phyloP scores from a whole-genome alignment of 768 basidiomycete genomes.

The Boletus coccyginus region DNA sequence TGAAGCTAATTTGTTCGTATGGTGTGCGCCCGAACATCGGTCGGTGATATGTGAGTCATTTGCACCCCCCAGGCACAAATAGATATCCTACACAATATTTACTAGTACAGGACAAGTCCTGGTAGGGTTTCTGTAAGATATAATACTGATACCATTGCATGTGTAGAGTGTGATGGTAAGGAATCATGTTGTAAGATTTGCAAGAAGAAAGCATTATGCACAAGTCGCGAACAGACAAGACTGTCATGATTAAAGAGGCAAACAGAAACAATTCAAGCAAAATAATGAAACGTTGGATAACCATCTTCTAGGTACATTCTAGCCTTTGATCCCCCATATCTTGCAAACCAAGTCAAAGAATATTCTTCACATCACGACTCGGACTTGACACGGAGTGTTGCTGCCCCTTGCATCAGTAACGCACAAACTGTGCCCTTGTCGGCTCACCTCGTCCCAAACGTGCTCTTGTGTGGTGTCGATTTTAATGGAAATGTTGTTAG shows the following conservation, averaged over 20 bases:
- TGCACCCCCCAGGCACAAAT: no score
- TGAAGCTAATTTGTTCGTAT: no score
- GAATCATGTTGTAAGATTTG: no score
- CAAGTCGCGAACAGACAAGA: no score
- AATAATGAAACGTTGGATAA: background rate
- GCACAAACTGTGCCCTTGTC: background rate
- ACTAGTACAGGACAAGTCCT: no score
- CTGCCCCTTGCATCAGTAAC: background rate
- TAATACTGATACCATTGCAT: no score
- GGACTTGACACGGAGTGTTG: slow-evolving; percentile 19
- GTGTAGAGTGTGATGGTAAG: no score
- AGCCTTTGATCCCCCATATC: background rate
- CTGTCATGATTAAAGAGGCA: background rate
- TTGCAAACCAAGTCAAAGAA: slow-evolving; percentile 8
- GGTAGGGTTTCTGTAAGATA: no score
- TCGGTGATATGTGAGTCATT: no score
- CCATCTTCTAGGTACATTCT: slow-evolving; percentile 2
- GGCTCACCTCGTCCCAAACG: slow-evolving; percentile 39
- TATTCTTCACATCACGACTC: slow-evolving; percentile 16
- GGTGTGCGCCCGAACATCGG: no score
- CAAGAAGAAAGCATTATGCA: no score
- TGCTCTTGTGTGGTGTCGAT: slow-evolving; percentile 63
- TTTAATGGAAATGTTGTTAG: slow-evolving; percentile 58
- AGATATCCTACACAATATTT: no score
- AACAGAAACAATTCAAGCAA: background rate